Conservation (phyloP, 768 basidiomycete species). For the Cyathus striatus region DNA sequence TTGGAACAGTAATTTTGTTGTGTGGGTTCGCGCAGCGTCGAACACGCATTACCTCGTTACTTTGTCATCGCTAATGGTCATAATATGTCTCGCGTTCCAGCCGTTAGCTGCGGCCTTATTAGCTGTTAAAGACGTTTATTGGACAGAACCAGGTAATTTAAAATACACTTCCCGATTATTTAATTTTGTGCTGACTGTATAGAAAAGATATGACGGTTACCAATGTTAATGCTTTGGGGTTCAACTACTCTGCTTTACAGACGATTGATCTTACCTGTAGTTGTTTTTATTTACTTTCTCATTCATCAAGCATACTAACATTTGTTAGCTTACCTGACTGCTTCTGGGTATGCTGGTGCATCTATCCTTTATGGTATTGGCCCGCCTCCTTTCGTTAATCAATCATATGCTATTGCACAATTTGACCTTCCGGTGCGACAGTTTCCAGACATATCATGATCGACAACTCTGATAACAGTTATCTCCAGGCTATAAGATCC, state of each 20-base stretch:
- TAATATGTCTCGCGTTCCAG: constrained; percentile 43
- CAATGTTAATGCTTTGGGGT: constrained; percentile 30
- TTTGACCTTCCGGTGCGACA: constrained; percentile 40
- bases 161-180: background rate
- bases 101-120: constrained; percentile 49
- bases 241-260: constrained; percentile 40
- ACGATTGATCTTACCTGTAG: constrained; percentile 46
- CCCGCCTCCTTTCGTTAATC: constrained; percentile 38
- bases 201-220: constrained; percentile 33
- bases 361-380: constrained; percentile 39
- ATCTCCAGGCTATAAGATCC: constrained; percentile 34
- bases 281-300: too few relatives aligned
- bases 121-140: constrained; percentile 40
- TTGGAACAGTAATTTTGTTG: constrained; percentile 36
- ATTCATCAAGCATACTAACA: background rate
- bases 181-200: too few relatives aligned
- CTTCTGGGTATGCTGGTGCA: constrained; percentile 50
- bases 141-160: constrained; percentile 30
- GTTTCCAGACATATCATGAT: background rate
- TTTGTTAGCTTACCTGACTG: constrained; percentile 45
- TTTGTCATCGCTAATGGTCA: constrained; percentile 40
- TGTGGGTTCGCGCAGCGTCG: constrained; percentile 38
- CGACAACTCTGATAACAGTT: too few relatives aligned
- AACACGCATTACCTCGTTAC: constrained; percentile 50
- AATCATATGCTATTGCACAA: constrained; percentile 39